Percentiles rank a stretch among this genome's conserved stretches.
Conservation (phyloP, 1,139 yeast species). For the Eremothecium cymbalariae region DNA sequence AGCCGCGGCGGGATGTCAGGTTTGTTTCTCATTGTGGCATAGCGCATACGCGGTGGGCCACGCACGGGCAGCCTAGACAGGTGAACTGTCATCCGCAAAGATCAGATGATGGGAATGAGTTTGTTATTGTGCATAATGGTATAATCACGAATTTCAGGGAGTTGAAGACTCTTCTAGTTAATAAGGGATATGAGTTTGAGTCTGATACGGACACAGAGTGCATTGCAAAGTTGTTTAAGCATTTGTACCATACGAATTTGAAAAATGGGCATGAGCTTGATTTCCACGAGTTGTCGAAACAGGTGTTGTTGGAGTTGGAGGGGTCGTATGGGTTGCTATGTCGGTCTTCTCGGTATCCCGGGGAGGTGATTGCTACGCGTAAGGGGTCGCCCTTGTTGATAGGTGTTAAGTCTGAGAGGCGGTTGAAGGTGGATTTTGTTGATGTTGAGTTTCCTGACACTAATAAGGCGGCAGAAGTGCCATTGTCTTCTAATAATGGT, state of each 20-base stretch:
- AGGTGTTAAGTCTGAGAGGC: slow-evolving; percentile 93
- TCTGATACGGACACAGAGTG: slow-evolving; percentile 97
- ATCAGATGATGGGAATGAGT: slow-evolving; percentile 74
- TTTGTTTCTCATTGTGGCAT: slow-evolving; percentile 90
- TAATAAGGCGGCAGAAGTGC: slow-evolving; percentile 34
- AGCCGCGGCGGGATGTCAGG: slow-evolving; percentile 50
- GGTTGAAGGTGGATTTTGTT: slow-evolving; percentile 94
- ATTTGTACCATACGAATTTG: slow-evolving; percentile 72
- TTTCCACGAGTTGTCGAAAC: slow-evolving; percentile 86
- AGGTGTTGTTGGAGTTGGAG: slow-evolving; percentile 85
- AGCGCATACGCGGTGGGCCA: slow-evolving; percentile 99
- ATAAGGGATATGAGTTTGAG: slow-evolving; percentile 78
- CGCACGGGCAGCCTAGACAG: slow-evolving; percentile 90
- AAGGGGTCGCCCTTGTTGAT: slow-evolving; percentile 96
- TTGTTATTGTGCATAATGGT: slow-evolving; percentile 94
- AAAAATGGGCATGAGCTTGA: slow-evolving; percentile 64
- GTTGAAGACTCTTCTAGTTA: slow-evolving; percentile 66
- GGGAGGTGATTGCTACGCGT: slow-evolving; percentile 94
- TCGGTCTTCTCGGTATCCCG: slow-evolving; percentile 86
- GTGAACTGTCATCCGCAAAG: slow-evolving; percentile 94
- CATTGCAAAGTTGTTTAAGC: slow-evolving; percentile 91
- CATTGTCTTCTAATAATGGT: slow-evolving; percentile 14
- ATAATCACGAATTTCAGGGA: slow-evolving; percentile 93
- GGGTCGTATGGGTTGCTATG: slow-evolving; percentile 97
- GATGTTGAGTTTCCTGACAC: slow-evolving; percentile 92